A percentile compares a stretch with the other conserved stretches of the same genome.
Conservation (phyloP, 768 basidiomycete genomes). For the Psilocybe tampanensis region DNA sequence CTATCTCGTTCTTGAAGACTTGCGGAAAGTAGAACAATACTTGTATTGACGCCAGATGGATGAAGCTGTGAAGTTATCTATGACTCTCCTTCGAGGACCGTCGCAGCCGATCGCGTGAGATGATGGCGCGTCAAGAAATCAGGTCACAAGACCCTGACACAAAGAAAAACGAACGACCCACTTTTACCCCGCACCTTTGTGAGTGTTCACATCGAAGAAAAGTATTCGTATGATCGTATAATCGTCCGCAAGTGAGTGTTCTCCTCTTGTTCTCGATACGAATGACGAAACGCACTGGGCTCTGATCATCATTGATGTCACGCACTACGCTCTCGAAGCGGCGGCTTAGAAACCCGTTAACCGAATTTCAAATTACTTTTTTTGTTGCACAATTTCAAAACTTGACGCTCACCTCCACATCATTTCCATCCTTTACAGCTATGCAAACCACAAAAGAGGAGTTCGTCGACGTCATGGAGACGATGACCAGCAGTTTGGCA, state of each 20-base stretch:
- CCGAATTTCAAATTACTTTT: constrained; percentile 30
- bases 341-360: constrained; percentile 61
- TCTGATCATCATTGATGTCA: constrained; percentile 49
- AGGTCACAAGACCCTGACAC: background rate
- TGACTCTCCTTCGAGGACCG: too few species aligned
- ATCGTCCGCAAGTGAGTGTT: background rate
- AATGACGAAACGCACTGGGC: constrained; percentile 66
- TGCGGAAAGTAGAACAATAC: too few species aligned
- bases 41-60: too few species aligned
- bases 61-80: too few species aligned
- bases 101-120: background rate
- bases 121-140: constrained; percentile 1
- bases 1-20: too few species aligned
- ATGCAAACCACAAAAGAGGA: constrained; percentile 27
- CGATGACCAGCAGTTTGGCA: constrained; percentile 65
- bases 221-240: background rate
- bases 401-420: too few species aligned
- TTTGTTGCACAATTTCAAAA: constrained; percentile 11
- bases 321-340: constrained; percentile 49
- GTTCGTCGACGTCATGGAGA: constrained; percentile 40
- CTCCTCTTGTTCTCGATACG: background rate
- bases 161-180: background rate
- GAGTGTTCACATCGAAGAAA: background rate
- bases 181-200: background rate
- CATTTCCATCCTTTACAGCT: constrained; percentile 4